phyloP scores from a whole-genome alignment of 495 filamentous ascomycete genomes.

The Penicillium arizonense region DNA sequence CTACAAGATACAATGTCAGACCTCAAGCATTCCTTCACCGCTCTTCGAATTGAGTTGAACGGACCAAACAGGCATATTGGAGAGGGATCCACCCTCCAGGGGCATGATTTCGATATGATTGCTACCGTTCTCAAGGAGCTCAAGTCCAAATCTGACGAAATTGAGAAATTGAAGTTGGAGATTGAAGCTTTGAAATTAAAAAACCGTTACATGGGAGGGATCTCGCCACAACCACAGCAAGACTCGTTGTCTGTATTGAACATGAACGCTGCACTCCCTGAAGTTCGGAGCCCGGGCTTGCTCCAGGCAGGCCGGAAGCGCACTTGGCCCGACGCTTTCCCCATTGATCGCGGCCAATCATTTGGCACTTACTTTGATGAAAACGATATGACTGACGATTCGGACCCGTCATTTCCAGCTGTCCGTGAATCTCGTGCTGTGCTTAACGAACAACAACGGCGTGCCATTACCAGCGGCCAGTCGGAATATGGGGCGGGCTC shows the following conservation, averaged over 20 bases:
- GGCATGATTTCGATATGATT: constrained; percentile 40
- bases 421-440: constrained; percentile 26
- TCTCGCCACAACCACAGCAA: constrained; percentile 14
- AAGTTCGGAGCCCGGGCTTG: constrained; percentile 39
- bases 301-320: constrained; percentile 40
- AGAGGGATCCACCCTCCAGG: constrained; percentile 11
- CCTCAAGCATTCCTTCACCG: constrained; percentile 42
- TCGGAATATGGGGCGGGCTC: background rate
- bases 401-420: constrained; percentile 18
- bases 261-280: constrained; percentile 22
- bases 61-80: constrained; percentile 22
- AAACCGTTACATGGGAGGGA: constrained; percentile 36
- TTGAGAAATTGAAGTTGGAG: constrained; percentile 45
- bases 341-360: constrained; percentile 21
- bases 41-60: constrained; percentile 44
- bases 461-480: background rate
- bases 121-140: constrained; percentile 45
- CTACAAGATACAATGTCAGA: constrained; percentile 48
- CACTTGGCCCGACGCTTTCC: constrained; percentile 32
- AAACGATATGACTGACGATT: constrained; percentile 34
- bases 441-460: constrained; percentile 18
- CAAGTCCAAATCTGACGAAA: constrained; percentile 44
- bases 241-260: background rate
- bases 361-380: constrained; percentile 42
- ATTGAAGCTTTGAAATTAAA: constrained; percentile 44